Percentiles rank a stretch among this genome's conserved stretches.
Evolutionary conservation across 768 basidiomycete genomes (phyloP).

Genomic region (Xerocomellus amylosporus): DNA sequence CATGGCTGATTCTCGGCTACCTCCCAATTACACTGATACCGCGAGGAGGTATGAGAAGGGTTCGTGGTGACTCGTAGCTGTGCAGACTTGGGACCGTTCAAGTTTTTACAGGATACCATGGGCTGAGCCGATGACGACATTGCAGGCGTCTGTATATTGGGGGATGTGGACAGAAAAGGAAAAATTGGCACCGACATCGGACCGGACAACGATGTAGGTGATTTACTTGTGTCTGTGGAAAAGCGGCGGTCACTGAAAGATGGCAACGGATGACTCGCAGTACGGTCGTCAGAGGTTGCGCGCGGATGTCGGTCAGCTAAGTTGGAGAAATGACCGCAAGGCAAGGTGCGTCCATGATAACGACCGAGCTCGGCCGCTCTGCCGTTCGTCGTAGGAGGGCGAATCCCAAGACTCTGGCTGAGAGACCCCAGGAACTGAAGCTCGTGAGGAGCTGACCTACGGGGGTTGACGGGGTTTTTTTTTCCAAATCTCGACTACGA

Average conservation of each 20-base stretch:
- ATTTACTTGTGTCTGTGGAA: not conserved
- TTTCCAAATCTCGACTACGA: not conserved
- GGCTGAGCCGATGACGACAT: not conserved
- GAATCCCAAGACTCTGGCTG: not conserved
- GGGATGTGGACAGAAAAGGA: not conserved
- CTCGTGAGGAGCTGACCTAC: constrained; percentile 7
- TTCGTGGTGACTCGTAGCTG: not conserved
- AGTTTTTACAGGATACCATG: not conserved
- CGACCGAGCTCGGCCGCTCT: not conserved
- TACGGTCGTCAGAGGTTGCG: not conserved
- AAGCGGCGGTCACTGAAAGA: not conserved
- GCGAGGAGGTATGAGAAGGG: not conserved
- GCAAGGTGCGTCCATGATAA: not conserved
- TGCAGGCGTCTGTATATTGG: not conserved
- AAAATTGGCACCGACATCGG: not conserved
- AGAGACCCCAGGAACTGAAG: constrained; percentile 7
- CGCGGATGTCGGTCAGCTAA: not conserved
- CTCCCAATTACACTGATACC: constrained; percentile 7
- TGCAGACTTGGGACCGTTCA: not conserved
- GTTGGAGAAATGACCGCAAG: not conserved
- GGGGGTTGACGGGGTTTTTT: not conserved
- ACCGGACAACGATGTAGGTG: not conserved
- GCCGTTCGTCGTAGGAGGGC: not conserved
- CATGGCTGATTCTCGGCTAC: not conserved
- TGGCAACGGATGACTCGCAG: not conserved